A percentile compares a stretch with the other conserved stretches of the same genome.
These are phyloP conservation scores for Parasarocladium wereldwijsianum DNA, from an alignment of 2,329 filamentous ascomycete species.

Conservation along the genomic window DNA sequence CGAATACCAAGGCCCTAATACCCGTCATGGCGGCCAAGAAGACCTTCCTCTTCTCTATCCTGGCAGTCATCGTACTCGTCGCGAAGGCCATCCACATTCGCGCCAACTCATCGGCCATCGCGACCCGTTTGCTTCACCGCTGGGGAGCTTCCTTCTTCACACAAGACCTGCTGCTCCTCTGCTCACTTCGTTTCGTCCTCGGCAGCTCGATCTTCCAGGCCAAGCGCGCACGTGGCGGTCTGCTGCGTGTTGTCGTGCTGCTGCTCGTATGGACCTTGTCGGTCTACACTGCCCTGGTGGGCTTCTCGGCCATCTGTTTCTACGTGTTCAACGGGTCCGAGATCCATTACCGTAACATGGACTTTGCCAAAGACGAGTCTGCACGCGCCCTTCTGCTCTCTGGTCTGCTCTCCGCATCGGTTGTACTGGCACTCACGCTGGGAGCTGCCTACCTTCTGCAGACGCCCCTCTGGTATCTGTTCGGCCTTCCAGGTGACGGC, in stretches of 20 bases:
- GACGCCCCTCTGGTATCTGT: too few species aligned
- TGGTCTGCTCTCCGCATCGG: too few species aligned
- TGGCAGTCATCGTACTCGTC: too few species aligned
- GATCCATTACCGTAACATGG: background rate
- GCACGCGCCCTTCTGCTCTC: background rate
- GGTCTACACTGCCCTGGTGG: background rate
- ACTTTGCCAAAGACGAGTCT: background rate
- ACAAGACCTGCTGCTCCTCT: constrained; percentile 6
- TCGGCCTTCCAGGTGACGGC: too few species aligned
- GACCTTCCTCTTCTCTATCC: too few species aligned
- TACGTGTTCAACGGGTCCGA: background rate
- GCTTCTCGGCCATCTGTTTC: background rate
- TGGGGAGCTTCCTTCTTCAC: constrained; percentile 7
- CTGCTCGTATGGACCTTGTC: too few species aligned
- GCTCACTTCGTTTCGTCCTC: constrained; percentile 5
- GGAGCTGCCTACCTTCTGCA: too few species aligned
- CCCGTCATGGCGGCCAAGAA: too few species aligned
- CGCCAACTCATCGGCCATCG: constrained; percentile 6
- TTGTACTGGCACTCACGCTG: too few species aligned
- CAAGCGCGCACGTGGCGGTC: constrained; percentile 8
- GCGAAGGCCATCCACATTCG: constrained; percentile 7
- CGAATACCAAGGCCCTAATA: too few species aligned
- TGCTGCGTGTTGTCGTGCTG: constrained; percentile 8
- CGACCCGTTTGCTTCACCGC: constrained; percentile 4
- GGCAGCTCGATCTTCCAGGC: background rate